Percentiles rank a stretch among this genome's conserved stretches.
Conservation (phyloP, 768 basidiomycete genomes). For the Auricularia cornea region DNA sequence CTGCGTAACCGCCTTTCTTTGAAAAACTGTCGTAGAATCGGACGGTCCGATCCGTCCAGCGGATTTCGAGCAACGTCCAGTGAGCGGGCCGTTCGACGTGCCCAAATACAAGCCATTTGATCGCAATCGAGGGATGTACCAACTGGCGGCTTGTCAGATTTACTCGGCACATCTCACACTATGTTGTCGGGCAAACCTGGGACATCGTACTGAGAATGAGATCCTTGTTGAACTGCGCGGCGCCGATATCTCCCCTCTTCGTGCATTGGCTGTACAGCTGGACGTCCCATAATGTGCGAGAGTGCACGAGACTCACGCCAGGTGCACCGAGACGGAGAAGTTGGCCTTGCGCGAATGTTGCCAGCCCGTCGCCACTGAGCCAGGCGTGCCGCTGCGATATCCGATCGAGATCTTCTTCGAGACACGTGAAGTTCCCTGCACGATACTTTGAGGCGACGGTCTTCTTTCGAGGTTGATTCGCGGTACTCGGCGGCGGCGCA, state of each 20-base stretch:
- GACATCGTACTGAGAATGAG: too few relatives aligned
- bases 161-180: not conserved
- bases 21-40: not conserved
- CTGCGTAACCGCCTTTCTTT: not conserved
- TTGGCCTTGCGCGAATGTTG: not conserved
- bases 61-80: not conserved
- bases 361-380: not conserved
- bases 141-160: not conserved
- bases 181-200: too few relatives aligned
- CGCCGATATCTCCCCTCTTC: too few relatives aligned
- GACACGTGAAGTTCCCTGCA: not conserved
- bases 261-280: too few relatives aligned
- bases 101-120: not conserved
- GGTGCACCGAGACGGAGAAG: not conserved
- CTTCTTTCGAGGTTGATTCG: not conserved
- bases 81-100: not conserved
- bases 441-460: not conserved
- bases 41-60: not conserved
- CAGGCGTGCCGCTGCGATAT: not conserved
- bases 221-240: too few relatives aligned
- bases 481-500: too few relatives aligned
- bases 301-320: not conserved
- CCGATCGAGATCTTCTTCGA: not conserved
- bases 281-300: not conserved
- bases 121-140: not conserved